Conservation (phyloP, 345 rosid species). For the Salix koriyanagi region DNA sequence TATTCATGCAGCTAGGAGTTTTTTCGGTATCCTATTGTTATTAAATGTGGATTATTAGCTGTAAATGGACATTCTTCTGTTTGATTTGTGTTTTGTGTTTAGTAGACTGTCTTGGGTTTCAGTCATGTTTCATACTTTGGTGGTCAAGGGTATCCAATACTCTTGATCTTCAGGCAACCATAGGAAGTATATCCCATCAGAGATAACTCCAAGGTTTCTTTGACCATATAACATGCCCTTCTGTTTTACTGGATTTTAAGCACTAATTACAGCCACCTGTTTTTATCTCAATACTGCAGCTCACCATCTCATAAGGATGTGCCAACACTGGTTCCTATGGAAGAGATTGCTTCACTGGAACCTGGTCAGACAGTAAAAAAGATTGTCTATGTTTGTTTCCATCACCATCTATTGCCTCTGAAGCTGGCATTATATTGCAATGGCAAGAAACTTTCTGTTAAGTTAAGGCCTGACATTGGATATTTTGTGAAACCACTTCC, state of each 20-base stretch:
- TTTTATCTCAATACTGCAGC: conserved; percentile 40
- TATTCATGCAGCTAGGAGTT: not conserved
- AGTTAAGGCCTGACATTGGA: conserved; percentile 91
- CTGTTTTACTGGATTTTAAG: conserved; percentile 1
- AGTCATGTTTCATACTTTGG: not conserved
- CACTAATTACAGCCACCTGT: conserved; percentile 7
- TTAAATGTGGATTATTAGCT: not conserved
- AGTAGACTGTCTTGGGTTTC: not conserved
- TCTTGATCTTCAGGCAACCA: not conserved
- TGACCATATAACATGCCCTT: not conserved
- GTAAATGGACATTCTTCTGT: not conserved
- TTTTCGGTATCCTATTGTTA: not conserved
- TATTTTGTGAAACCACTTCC: conserved; percentile 85
- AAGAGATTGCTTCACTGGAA: conserved; percentile 57
- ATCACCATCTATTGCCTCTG: conserved; percentile 84
- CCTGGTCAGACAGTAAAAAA: conserved; percentile 56
- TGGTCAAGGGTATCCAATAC: not conserved
- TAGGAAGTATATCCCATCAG: not conserved
- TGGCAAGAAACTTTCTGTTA: conserved; percentile 62
- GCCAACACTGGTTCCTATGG: conserved; percentile 65
- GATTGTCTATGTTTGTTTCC: conserved; percentile 74
- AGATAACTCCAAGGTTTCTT: not conserved
- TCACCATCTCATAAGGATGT: conserved; percentile 37
- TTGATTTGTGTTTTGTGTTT: not conserved
- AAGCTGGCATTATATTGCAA: conserved; percentile 52